Evolutionary conservation across 2,329 filamentous ascomycete genomes (phyloP).

Genomic region (Fusarium sarcochroum): DNA sequence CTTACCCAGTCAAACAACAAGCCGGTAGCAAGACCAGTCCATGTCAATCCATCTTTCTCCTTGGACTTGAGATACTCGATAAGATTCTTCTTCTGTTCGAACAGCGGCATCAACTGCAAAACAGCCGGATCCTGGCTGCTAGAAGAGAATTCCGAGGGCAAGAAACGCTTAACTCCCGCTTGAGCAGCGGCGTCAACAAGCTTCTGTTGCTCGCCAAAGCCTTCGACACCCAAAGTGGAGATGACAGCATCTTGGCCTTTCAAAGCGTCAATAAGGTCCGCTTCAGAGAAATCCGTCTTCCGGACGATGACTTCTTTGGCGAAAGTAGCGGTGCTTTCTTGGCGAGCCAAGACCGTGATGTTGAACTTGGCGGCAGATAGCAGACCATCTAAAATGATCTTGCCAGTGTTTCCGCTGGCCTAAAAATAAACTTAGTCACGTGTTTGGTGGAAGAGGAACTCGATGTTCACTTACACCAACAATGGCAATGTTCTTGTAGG

Average conservation of each 20-base stretch:
- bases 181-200: constrained; percentile 1
- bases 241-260: constrained; percentile 3
- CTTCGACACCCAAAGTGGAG: background rate
- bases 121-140: constrained; percentile 5
- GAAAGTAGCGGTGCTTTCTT: constrained; percentile 10
- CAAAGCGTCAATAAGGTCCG: background rate
- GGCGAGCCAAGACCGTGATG: background rate
- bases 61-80: constrained; percentile 4
- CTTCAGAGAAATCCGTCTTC: constrained; percentile 4
- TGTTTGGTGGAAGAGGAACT: rapidly evolving
- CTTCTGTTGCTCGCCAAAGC: constrained; percentile 2
- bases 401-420: constrained; percentile 14
- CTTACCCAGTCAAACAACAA: constrained; percentile 14
- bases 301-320: background rate
- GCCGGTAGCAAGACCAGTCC: constrained; percentile 10
- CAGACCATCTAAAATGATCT: background rate
- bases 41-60: constrained; percentile 5
- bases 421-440: background rate
- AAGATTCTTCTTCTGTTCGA: constrained; percentile 5
- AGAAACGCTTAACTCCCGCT: background rate
- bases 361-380: background rate
- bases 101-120: background rate
- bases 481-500: background rate
- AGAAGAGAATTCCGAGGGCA: constrained; percentile 4
- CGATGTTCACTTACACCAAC: background rate